Evolutionary conservation across 2,329 filamentous ascomycete genomes (phyloP).

Genomic region (Monilinia aucupariae): DNA sequence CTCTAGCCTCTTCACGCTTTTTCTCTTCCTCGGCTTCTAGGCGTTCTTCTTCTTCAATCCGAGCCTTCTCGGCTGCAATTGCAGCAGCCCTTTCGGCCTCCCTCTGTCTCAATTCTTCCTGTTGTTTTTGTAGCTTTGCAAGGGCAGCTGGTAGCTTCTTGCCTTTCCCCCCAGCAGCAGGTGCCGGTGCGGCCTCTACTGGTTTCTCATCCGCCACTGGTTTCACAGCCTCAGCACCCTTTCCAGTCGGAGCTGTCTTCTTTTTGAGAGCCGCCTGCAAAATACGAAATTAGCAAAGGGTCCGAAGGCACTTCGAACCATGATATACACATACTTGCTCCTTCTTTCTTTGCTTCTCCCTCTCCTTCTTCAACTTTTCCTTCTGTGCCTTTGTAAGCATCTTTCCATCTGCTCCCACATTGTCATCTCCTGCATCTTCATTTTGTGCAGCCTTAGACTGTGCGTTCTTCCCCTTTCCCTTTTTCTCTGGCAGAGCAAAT

Average conservation of each 20-base stretch:
- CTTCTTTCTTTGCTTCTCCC: constrained; percentile 97
- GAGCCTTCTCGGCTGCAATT: constrained; percentile 58
- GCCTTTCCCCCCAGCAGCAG: constrained; percentile 61
- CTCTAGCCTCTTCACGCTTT: constrained; percentile 66
- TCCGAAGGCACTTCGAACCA: neutral
- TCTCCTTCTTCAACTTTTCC: constrained; percentile 95
- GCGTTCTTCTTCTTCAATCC: constrained; percentile 60
- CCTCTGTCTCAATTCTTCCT: constrained; percentile 64
- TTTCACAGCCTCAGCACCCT: constrained; percentile 53
- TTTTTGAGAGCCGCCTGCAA: constrained; percentile 69
- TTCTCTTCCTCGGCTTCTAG: constrained; percentile 61
- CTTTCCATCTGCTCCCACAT: constrained; percentile 53
- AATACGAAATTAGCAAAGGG: constrained; percentile 13
- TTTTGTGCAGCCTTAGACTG: constrained; percentile 42
- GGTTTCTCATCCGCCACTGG: constrained; percentile 47
- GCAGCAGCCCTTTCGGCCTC: constrained; percentile 58
- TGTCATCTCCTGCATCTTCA: constrained; percentile 43
- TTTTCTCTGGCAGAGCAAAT: constrained; percentile 70
- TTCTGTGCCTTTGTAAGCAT: constrained; percentile 97
- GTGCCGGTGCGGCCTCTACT: constrained; percentile 39
- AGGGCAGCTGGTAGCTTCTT: constrained; percentile 83
- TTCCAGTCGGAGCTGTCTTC: constrained; percentile 55
- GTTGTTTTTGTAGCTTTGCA: constrained; percentile 70
- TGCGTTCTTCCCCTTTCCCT: constrained; percentile 60
- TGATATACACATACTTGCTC: constrained; percentile 64